phyloP scores from a whole-genome alignment of 257 asterid species.

The Pogostemon cablin region DNA sequence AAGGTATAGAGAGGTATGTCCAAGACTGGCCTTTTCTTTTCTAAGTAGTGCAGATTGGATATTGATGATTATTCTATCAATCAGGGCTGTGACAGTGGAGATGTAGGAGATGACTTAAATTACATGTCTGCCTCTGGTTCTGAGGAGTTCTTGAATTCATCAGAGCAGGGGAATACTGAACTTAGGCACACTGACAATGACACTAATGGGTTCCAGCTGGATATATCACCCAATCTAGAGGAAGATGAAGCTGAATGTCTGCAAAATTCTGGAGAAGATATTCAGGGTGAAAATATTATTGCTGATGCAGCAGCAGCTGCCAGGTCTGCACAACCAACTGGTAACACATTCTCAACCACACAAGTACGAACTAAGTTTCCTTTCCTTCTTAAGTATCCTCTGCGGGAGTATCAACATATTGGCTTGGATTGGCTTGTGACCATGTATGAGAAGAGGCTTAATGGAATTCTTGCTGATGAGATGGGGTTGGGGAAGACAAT shows the following conservation, averaged over 20 bases:
- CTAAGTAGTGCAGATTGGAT: slow-evolving; percentile 29
- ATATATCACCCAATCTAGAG: slow-evolving; percentile 41
- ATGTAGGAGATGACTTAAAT: slow-evolving; percentile 47
- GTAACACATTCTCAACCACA: slow-evolving; percentile 93
- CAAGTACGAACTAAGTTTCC: slow-evolving; percentile 97
- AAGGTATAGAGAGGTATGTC: slow-evolving; percentile 89
- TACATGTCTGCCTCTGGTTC: slow-evolving; percentile 57
- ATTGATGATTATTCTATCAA: slow-evolving; percentile 35
- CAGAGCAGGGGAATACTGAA: slow-evolving; percentile 49
- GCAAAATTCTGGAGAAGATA: slow-evolving; percentile 62
- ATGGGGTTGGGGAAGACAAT: slow-evolving; percentile 99
- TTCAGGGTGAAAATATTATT: slow-evolving; percentile 65
- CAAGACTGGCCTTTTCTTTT: slow-evolving; percentile 31
- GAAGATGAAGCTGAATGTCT: slow-evolving; percentile 52
- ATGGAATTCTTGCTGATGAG: slow-evolving; percentile 99
- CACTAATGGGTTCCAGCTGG: slow-evolving; percentile 45
- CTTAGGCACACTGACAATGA: slow-evolving; percentile 45
- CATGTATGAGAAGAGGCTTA: slow-evolving; percentile 97
- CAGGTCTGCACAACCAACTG: slow-evolving; percentile 98
- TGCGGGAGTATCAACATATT: slow-evolving; percentile 98
- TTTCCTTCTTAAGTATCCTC: slow-evolving; percentile 91
- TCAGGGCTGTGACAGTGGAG: slow-evolving; percentile 61
- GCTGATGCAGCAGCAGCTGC: slow-evolving; percentile 99
- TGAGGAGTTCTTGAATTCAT: slow-evolving; percentile 55
- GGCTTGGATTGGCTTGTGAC: slow-evolving; percentile 99